Percentiles rank a stretch among this genome's conserved stretches.
phyloP scores from a whole-genome alignment of 192 early-diverging fungal genomes.

The Oehlia diaphana region DNA sequence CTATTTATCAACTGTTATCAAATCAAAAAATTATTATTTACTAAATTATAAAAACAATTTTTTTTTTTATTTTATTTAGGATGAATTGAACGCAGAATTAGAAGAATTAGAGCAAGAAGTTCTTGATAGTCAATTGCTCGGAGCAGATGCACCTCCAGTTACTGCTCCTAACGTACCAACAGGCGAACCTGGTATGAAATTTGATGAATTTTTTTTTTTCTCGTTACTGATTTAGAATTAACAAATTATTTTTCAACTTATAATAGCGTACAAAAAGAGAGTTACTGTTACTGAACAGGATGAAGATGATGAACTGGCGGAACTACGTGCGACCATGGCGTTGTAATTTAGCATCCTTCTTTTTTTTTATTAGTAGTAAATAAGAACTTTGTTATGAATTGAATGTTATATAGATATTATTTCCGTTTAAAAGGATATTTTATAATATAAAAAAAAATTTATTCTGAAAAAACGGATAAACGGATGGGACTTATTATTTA shows the following conservation, averaged over 20 bases:
- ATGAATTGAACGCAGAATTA: conserved; percentile 87
- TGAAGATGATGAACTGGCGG: conserved; percentile 81
- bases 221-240: neutral
- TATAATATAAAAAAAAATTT: no score
- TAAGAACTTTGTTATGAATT: no score
- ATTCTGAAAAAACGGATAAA: no score
- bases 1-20: neutral
- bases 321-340: conserved; percentile 76
- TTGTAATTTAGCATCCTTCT: conserved; percentile 43
- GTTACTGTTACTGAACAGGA: conserved; percentile 55
- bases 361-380: neutral
- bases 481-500: no score
- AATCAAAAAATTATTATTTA: neutral
- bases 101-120: conserved; percentile 94
- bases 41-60: neutral
- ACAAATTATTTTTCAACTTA: conserved; percentile 19
- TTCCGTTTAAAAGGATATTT: no score
- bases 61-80: conserved; percentile 39
- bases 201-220: neutral
- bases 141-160: conserved; percentile 63
- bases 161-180: conserved; percentile 59
- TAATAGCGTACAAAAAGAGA: conserved; percentile 35
- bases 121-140: conserved; percentile 80
- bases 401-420: no score
- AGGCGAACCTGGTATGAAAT: conserved; percentile 61